Evolutionary conservation across 768 basidiomycete species (phyloP), one percentile per base, ranked within the genome.

Genomic region (Daedaleopsis nitida): DNA sequence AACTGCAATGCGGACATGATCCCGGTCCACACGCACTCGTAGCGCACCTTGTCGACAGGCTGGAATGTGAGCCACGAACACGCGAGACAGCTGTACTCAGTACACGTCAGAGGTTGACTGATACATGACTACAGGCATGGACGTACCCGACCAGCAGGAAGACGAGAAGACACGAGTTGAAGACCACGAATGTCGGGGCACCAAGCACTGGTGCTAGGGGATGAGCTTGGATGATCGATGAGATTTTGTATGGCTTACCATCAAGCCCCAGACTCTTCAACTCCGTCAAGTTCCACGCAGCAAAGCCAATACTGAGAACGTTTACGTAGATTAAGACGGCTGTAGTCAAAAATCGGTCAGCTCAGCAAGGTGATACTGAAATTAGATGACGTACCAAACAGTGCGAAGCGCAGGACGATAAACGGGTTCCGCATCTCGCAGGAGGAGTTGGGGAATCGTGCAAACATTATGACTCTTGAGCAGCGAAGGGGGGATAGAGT

Each of bases 1-100:
- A 84, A 74, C 57, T 87, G 81, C 35, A 86, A 68, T 7, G 78
- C 54, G 60, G 80, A 78, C 63, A 85, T 69, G 11, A 82, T 59
- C 8, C 73, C 77, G 8, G 83, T 78, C 86, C 87, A 89, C 17
- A 62, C 66, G 64, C 83, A 86, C 68, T 90, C 88, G 32, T 83
- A 70, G 77, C 77, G 56, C 70, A 79, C 3, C 73, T 70, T 42
- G 67, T 71, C 9, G 75, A 70, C 56, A 73, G 64, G 32, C 81
- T 67, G 1, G 76, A 49, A 57, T 80, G 58, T 39, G 21, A 56
- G 56, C 78, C 10, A 75, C 71, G 44, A 80, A 65, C 44, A 77
- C 74, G 58, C 81, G 79, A 60, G 24, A 47, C 27, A 53, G 16
- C 55, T 62, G n/a, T n/a, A 44, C 21, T 39, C 17, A 43, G 13